Conservation (phyloP, 139 green algal genomes). For the Coelastrella sp. region DNA sequence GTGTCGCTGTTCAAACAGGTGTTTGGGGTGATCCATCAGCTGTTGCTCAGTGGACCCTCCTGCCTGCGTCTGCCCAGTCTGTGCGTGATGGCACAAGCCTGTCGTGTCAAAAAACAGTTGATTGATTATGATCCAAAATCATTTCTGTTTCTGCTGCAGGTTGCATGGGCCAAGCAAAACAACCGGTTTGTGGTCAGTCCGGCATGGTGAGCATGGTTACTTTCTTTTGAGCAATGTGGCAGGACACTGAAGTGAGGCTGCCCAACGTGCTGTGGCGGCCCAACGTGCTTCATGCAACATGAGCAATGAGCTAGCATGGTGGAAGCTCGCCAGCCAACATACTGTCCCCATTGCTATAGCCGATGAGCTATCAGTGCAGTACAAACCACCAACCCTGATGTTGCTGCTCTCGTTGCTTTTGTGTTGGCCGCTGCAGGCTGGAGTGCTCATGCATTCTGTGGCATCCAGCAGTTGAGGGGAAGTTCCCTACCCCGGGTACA, state of each 20-base stretch:
- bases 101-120: too few relatives aligned
- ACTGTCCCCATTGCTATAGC: too few relatives aligned
- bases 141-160: conserved; percentile 38
- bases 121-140: too few relatives aligned
- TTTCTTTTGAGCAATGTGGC: background rate
- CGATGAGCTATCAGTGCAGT: too few relatives aligned
- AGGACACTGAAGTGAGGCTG: background rate
- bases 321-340: too few relatives aligned
- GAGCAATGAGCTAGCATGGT: too few relatives aligned
- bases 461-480: conserved; percentile 67
- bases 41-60: background rate
- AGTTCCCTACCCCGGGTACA: conserved; percentile 58
- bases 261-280: too few relatives aligned
- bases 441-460: conserved; percentile 76
- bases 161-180: conserved; percentile 63
- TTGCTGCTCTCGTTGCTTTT: too few relatives aligned
- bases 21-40: too few relatives aligned
- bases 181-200: conserved; percentile 62
- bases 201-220: conserved; percentile 56
- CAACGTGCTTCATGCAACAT: too few relatives aligned
- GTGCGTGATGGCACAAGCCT: background rate
- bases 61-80: background rate
- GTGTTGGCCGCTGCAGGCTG: conserved; percentile 58
- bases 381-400: too few relatives aligned
- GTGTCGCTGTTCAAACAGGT: too few relatives aligned